Conservation (phyloP, 2,329 filamentous ascomycete species). For the Cladobotryum mycophilum region DNA sequence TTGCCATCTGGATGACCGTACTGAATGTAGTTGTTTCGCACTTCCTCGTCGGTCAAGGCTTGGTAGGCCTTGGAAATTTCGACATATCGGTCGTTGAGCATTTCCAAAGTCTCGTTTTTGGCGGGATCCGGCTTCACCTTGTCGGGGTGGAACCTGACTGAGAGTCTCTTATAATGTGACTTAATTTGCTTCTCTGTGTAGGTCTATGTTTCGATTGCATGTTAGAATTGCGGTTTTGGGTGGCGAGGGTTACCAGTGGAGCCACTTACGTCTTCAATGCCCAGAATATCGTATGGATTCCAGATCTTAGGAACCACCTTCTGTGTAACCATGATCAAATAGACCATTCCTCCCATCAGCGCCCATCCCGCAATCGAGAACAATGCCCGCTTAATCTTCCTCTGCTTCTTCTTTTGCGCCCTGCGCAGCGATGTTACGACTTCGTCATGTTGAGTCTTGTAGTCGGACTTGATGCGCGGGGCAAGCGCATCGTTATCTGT, state of each 20-base stretch:
- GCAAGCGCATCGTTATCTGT: conserved; percentile 73
- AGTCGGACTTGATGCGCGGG: conserved; percentile 74
- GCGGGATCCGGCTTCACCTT: conserved; percentile 76
- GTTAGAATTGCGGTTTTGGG: background rate
- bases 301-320: conserved; percentile 70
- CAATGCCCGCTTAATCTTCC: conserved; percentile 77
- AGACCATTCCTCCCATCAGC: conserved; percentile 83
- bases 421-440: conserved; percentile 76
- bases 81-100: conserved; percentile 81
- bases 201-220: conserved; percentile 43
- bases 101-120: conserved; percentile 85
- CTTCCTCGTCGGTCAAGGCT: conserved; percentile 91
- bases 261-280: conserved; percentile 66
- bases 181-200: conserved; percentile 88
- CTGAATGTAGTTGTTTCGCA: conserved; percentile 93
- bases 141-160: conserved; percentile 84
- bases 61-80: conserved; percentile 98
- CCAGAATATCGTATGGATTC: conserved; percentile 95
- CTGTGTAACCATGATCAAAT: conserved; percentile 77
- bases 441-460: conserved; percentile 74
- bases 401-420: conserved; percentile 83
- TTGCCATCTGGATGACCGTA: conserved; percentile 97
- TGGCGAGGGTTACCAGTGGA: background rate
- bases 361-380: conserved; percentile 73
- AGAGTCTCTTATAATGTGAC: conserved; percentile 80